Conservation (phyloP, 805 yeast genomes). For the Alloascoidea hylecoeti region DNA sequence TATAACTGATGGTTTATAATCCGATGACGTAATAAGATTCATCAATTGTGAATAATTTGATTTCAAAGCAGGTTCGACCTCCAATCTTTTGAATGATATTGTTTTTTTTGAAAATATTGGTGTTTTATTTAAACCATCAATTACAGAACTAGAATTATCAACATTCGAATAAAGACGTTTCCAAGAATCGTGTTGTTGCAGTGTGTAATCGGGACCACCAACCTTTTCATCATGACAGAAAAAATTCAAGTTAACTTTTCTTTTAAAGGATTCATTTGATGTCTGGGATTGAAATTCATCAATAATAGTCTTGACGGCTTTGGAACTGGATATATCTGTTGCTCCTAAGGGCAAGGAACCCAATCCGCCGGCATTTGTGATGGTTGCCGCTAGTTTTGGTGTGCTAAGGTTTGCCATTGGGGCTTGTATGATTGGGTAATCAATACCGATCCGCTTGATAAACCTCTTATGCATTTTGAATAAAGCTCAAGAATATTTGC, state of each 20-base stretch:
- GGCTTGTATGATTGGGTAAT: conserved; percentile 33
- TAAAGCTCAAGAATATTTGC: too few relatives aligned
- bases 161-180: conserved; percentile 1
- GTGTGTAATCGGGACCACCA: too few relatives aligned
- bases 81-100: conserved; percentile 1
- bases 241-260: conserved; percentile 12
- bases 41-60: too few relatives aligned
- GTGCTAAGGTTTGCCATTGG: conserved; percentile 50
- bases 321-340: conserved; percentile 7
- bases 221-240: conserved; percentile 8
- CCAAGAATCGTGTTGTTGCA: too few relatives aligned
- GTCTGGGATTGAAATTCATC: conserved; percentile 5
- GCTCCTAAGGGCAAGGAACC: conserved; percentile 32
- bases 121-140: too few relatives aligned
- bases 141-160: neutral
- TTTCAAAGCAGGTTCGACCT: conserved; percentile 9
- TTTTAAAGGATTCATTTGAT: neutral
- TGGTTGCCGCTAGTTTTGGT: conserved; percentile 26
- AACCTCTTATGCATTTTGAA: too few relatives aligned
- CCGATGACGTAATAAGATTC: too few relatives aligned
- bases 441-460: too few relatives aligned
- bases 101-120: too few relatives aligned
- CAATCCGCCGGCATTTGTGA: conserved; percentile 29
- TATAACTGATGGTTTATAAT: conserved; percentile 29
- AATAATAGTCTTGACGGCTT: conserved; percentile 6